Base-by-base conservation (phyloP, 768 basidiomycete genomes). In the Leccinum variicolor region DNA sequence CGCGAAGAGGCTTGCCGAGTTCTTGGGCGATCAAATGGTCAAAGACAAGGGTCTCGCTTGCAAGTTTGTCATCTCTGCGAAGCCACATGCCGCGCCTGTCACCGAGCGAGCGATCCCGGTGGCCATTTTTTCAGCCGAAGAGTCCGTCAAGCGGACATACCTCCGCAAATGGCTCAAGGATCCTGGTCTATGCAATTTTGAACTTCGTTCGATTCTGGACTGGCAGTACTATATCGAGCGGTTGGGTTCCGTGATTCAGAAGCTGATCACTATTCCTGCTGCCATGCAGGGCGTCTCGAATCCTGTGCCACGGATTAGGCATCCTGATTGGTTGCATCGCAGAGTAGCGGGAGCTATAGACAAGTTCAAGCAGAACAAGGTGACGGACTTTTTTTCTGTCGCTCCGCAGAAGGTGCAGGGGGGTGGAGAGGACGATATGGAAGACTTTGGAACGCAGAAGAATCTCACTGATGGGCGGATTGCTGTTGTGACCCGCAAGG, bases 181-280 rank as follows among this genome's bases (percentile, higher is more conserved):
- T 70, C 93, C 87, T 69, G 84, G 87, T 62, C 78, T 98, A 36
- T 75, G 82, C 34, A 88, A 84, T 62, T 98, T 99, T 64, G 95
- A 98, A 53, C 77, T 99, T 45, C 87, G 97, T 17, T 86, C 90
- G 17, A 97, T 99, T 63, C 80, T 99, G 59, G 97, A 99, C 70
- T 99, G 97, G 97, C 84, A 86, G 31, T 99, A 99, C 73, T 99
- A 98, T 76, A 95, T 98, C 65, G 97, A 98, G 67, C 89, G 97
- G 17, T 74, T 99, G 23, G 97, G 97, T 6, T 97, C 94, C 2
- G 97, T 98, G 64, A 94, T 99, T 57, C 97, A 99, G 74, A 99
- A 99, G 66, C 78, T 99, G 55, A 98, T 99, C 74, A 99, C 97
- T 2, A 99, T 99, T 64, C 97, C 97, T 8, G 97, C 97, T 7